Evolutionary conservation across 495 filamentous ascomycete genomes (phyloP).

Genomic region (Aspergillus campestris): DNA sequence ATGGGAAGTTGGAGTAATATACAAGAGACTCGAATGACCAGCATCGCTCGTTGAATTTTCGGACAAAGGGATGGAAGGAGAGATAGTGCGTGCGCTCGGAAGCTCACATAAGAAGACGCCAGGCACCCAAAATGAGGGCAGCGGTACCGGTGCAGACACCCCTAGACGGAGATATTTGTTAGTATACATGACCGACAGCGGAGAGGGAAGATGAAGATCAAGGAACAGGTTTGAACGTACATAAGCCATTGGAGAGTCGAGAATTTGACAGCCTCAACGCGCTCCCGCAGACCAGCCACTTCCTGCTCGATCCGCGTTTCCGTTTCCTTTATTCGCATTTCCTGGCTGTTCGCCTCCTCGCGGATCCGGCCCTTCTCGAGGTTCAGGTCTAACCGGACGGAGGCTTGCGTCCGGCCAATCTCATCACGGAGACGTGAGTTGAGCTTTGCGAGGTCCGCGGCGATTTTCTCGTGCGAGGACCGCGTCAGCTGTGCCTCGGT

Average conservation of each 20-base stretch:
- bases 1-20: no score
- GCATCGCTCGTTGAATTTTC: no score
- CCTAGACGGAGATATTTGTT: constrained; percentile 29
- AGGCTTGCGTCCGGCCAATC: constrained; percentile 85
- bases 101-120: constrained; percentile 68
- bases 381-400: constrained; percentile 85
- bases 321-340: constrained; percentile 97
- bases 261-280: constrained; percentile 96
- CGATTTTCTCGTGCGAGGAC: constrained; percentile 82
- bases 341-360: constrained; percentile 93
- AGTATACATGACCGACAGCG: constrained; percentile 9
- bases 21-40: no score
- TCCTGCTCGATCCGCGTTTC: constrained; percentile 98
- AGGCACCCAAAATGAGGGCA: constrained; percentile 89
- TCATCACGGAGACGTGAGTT: constrained; percentile 85
- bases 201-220: constrained; percentile 1
- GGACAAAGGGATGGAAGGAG: no score
- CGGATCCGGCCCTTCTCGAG: constrained; percentile 94
- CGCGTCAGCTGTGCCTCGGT: constrained; percentile 83
- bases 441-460: constrained; percentile 89
- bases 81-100: background rate
- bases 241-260: constrained; percentile 97
- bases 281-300: constrained; percentile 80
- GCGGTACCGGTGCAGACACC: constrained; percentile 93
- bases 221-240: no score